Evolutionary conservation across 2,329 filamentous ascomycete genomes (phyloP), one percentile per base, ranked within the genome.

Genomic region (Xylaria sp.): DNA sequence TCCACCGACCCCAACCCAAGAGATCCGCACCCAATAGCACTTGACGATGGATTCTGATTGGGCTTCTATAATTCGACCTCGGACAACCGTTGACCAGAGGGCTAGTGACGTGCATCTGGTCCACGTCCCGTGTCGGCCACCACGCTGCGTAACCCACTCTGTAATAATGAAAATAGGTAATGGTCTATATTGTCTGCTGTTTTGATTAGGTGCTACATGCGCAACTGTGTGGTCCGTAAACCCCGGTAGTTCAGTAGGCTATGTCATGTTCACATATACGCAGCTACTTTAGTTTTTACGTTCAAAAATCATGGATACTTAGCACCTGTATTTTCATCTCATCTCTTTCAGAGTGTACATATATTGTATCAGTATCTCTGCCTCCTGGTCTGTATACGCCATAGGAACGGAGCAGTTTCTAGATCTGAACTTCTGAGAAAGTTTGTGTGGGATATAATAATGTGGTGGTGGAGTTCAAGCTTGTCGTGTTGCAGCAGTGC

Each of bases 71-170:
- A 17, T 33, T 58, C 31, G 54, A 66, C 59, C 63, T 59, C 15
- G 46, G 23, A 62, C 13, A 58, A 58, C 54, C 2, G 59, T 63
- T 59, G 20, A 58, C 42, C 6, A 54, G 20, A 59, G 38, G 54
- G 40, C 51, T 68, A 56, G 60, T 69, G 67, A 67, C 65, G 65
- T 64, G 67, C 67, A 69, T 69, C 48, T 53, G 15, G 59, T 58
- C 67, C 59, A 53, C 56, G 56, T 69, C 67, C 63, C 64, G 67
- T 69, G 63, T 61, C 33, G 36, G 54, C 46, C 7, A 61, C 23
- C 23, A 38, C 36, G 51, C 56, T 48, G 51, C 51, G 56, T 56
- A 40, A 17, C 38, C 48, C 42, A 31, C 40, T 40, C 10, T 6
- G 9, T 64, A 51, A 33, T 48, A 46, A 59, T 59, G 54, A 28